Base-by-base conservation (phyloP, 2,329 filamentous ascomycete genomes). In the Trichophyton rubrum region DNA sequence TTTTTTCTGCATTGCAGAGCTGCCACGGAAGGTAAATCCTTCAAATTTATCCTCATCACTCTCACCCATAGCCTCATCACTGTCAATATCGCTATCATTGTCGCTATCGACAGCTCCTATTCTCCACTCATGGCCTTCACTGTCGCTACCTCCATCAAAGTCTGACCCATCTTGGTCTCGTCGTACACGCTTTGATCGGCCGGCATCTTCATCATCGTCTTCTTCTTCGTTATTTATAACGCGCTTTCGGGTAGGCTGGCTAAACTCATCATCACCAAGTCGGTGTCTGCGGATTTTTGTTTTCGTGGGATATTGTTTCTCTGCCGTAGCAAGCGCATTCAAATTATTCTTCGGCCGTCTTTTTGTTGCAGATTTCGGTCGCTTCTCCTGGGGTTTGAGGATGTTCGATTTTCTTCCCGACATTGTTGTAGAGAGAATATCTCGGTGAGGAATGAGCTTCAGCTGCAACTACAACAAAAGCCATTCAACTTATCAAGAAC, bases 1-100 rank as follows among this genome's bases (percentile, higher is more conserved):
- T 67, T 64, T 73, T 75, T 51, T 58, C 20, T 30, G 49, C 49
- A 64, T 70, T 35, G 71, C 70, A n/a, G 79, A 79, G 65, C 80
- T 83, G 35, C 84, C 85, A 38, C 83, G 78, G 68, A 88, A 88
- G 3, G 81, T 82, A 67, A 86, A 95, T 9, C 85, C 88, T 64
- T 90, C 84, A 65, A 95, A 95, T 64, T 81, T 82, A 70, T 95
- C 91, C 68, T 93, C 86, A 68, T 96, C 91, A 67, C 89, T 93
- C 65, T 89, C 86, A 2, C 90, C 89, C 78, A 96, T 90, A 1
- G 92, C 91, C 68, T 95, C 89, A 70, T 88, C 85, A 65, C 83
- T 86, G 69, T 88, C 85, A 60, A 89, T 76, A 63, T 87, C 84
- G 60, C 82, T 84, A 67, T 88, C 86, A 63, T 87, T 80, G 59